Evolutionary conservation across 2,329 filamentous ascomycete species (phyloP).

Genomic region (Diaporthe citri): DNA sequence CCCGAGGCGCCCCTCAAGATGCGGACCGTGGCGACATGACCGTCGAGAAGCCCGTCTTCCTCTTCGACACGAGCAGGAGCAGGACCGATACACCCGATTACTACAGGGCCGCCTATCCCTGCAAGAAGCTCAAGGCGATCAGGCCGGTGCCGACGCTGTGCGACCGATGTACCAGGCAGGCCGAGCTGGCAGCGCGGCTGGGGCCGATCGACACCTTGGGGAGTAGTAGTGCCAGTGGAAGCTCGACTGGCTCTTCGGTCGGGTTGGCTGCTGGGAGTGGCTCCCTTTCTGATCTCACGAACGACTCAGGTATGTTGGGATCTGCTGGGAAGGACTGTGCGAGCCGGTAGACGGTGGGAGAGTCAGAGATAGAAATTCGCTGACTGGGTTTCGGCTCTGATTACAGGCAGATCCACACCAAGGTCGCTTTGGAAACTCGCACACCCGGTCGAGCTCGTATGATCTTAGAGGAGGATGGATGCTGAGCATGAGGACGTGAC

Average conservation of each 20-base stretch:
- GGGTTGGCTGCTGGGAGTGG: neutral
- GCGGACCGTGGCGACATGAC: constrained; percentile 38
- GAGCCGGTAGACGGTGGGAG: neutral
- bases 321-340: neutral
- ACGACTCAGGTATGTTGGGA: constrained; percentile 22
- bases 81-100: constrained; percentile 25
- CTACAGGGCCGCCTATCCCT: constrained; percentile 19
- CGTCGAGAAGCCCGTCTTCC: constrained; percentile 42
- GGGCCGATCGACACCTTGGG: neutral
- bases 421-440: constrained; percentile 36
- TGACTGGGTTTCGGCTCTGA: neutral
- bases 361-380: neutral
- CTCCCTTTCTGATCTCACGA: constrained; percentile 13
- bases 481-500: neutral
- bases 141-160: constrained; percentile 34
- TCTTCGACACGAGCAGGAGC: constrained; percentile 39
- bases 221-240: neutral
- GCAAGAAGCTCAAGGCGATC: constrained; percentile 35
- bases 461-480: neutral
- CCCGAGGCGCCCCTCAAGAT: constrained; percentile 43
- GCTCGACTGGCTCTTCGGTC: constrained; percentile 16
- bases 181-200: neutral
- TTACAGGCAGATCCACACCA: constrained; percentile 27
- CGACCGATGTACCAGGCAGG: constrained; percentile 8
- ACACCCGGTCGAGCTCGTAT: constrained; percentile 30